Evolutionary conservation across 306 rosid genomes (phyloP).

Genomic region (Trichosanthes truncata): DNA sequence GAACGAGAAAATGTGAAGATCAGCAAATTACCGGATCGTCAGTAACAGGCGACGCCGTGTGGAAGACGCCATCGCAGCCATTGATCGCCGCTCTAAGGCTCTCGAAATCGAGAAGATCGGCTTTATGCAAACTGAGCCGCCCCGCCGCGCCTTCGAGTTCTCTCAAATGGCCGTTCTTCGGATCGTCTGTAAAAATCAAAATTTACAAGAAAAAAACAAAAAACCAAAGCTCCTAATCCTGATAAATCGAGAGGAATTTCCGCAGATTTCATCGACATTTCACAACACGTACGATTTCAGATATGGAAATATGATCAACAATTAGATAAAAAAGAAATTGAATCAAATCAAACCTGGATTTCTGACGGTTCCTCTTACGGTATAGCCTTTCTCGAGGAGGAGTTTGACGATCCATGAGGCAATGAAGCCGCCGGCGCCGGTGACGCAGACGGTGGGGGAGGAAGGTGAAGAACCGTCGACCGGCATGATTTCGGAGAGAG

Average conservation of each 20-base stretch:
- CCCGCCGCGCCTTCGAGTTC: slow-evolving; percentile 76
- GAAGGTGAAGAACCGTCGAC: neutral
- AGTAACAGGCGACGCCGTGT: slow-evolving; percentile 89
- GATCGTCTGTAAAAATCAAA: slow-evolving; percentile 38
- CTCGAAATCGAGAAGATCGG: slow-evolving; percentile 62
- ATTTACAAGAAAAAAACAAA: neutral
- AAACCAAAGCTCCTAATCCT: neutral
- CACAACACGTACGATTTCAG: neutral
- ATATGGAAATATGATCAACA: neutral
- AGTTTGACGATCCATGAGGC: slow-evolving; percentile 89
- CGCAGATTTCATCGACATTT: neutral
- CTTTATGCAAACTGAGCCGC: slow-evolving; percentile 54
- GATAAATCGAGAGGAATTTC: neutral
- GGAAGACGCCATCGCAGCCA: slow-evolving; percentile 76
- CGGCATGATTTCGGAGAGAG: neutral
- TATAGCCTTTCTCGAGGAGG: slow-evolving; percentile 61
- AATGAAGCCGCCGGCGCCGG: slow-evolving; percentile 95
- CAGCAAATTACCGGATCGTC: slow-evolving; percentile 61
- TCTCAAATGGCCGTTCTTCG: slow-evolving; percentile 73
- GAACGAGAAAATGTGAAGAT: neutral
- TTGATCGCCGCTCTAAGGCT: slow-evolving; percentile 42
- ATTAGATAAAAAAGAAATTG: neutral
- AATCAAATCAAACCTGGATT: slow-evolving; percentile 50
- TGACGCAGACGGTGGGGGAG: slow-evolving; percentile 60
- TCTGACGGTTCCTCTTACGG: slow-evolving; percentile 75